Evolutionary conservation across 139 green algal species (phyloP), one percentile per base, ranked within the genome.

Genomic region (Deuterostichococcus epilithicus): DNA sequence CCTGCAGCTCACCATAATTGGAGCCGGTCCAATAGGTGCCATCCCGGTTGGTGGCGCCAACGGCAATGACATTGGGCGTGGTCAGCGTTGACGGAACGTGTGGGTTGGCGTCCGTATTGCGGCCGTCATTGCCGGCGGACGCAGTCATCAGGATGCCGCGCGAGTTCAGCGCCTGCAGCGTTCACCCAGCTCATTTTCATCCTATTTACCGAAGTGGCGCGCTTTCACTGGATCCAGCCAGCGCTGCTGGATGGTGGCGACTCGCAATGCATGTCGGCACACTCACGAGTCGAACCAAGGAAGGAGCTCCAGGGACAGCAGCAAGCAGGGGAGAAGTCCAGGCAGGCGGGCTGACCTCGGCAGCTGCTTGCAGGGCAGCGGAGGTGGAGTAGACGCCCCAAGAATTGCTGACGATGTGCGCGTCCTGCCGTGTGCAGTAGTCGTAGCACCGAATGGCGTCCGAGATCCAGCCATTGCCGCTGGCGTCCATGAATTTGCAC

Each of bases 331-430:
- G n/a, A n/a, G n/a, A n/a, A n/a, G n/a, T n/a, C n/a, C n/a, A n/a
- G n/a, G n/a, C n/a, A n/a, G n/a, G n/a, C n/a, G n/a, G n/a, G n/a
- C n/a, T n/a, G n/a, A 63, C 52, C 52, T 63, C 18, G 13, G 20
- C 13, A 28, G 52, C 52, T 63, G 52, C 79, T 59, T 79, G 69
- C 22, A 83, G 58, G 22, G 79, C 35, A 3, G 63, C 5, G 26
- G 65, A 76, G 68, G 73, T 77, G 32, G 47, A 69, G 26, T 80
- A 74, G 30, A 74, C 74, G 10, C 79, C 79, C 79, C 79, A 83
- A 52, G 79, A 83, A 70, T 83, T 83, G 58, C 52, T 73, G 47
- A 83, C 42, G 45, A 83, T 68, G 59, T 83, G 79, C 15, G 68
- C 69, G 59, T 70, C 79, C 58, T 76, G 28, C 25, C 37, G 25